A percentile compares a stretch with the other conserved stretches of the same genome.
Evolutionary conservation across 2,329 filamentous ascomycete genomes (phyloP).

Genomic region (Lachnellula hyalina): DNA sequence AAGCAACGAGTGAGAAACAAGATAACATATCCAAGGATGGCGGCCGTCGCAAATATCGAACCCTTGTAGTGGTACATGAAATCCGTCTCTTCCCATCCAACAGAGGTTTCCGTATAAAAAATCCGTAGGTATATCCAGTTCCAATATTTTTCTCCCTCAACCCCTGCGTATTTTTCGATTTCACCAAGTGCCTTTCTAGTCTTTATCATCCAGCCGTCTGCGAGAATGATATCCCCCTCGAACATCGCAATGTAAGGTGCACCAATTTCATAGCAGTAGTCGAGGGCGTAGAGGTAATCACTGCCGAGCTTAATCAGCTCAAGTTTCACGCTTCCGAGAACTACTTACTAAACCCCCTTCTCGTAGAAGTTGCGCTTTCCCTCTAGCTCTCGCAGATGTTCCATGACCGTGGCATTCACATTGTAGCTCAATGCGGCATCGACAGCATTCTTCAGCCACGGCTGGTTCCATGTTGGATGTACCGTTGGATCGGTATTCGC

Average conservation of each 20-base stretch:
- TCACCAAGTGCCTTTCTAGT: constrained; percentile 16
- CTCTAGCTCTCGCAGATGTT: constrained; percentile 25
- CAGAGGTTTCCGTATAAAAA: constrained; percentile 20
- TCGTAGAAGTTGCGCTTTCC: constrained; percentile 26
- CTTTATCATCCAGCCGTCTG: constrained; percentile 33
- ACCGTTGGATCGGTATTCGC: constrained; percentile 15
- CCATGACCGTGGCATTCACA: constrained; percentile 8
- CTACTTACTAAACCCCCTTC: constrained; percentile 31
- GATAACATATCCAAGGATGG: background rate
- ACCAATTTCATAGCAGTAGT: constrained; percentile 26
- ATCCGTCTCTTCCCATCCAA: constrained; percentile 10
- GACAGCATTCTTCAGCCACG: constrained; percentile 15
- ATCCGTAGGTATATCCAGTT: constrained; percentile 20
- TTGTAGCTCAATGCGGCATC: constrained; percentile 12
- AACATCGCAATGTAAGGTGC: constrained; percentile 33
- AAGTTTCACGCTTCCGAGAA: background rate
- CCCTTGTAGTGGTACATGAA: constrained; percentile 12
- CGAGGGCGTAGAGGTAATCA: constrained; percentile 31
- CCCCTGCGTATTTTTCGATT: constrained; percentile 9
- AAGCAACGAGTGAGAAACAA: background rate
- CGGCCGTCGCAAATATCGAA: background rate
- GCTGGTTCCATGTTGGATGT: constrained; percentile 15
- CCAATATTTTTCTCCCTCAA: background rate
- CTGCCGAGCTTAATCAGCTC: constrained; percentile 5
- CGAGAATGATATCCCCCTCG: constrained; percentile 35